These are phyloP conservation scores for Penicillium canariense DNA, from an alignment of 495 filamentous ascomycete genomes.

Conservation along the genomic window DNA sequence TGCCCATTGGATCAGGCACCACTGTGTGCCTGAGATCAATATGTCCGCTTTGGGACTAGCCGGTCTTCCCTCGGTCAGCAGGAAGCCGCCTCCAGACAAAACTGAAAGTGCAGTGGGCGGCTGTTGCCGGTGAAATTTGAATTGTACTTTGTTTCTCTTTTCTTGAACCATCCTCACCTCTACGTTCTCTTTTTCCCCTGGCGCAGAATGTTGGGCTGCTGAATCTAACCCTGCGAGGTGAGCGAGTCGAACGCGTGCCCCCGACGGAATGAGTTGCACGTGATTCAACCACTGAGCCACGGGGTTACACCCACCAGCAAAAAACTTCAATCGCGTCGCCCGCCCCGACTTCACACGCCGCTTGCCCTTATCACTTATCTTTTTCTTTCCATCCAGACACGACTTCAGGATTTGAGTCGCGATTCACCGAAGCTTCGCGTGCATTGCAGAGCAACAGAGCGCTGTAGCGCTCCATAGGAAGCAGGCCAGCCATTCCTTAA, in stretches of 20 bases:
- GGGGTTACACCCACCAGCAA: constrained; percentile 5
- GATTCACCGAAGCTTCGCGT: not conserved
- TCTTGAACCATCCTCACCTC: not conserved
- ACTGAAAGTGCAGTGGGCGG: too few relatives aligned
- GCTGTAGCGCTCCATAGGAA: not conserved
- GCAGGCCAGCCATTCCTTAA: not conserved
- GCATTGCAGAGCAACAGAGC: not conserved
- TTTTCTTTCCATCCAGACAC: not conserved
- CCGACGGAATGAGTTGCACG: constrained; percentile 6
- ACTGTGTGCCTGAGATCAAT: not conserved
- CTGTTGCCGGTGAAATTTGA: too few relatives aligned
- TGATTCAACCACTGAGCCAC: constrained; percentile 33
- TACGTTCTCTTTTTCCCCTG: not conserved
- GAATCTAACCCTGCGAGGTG: not conserved
- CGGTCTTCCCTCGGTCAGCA: not conserved
- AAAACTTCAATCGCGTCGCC: constrained; percentile 14
- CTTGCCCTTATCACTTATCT: constrained; percentile 18
- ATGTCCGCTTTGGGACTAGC: constrained; percentile 2
- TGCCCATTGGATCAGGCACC: not conserved
- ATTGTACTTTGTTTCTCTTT: not conserved
- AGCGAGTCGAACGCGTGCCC: constrained; percentile 15
- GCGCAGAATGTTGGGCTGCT: not conserved
- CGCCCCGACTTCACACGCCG: constrained; percentile 6
- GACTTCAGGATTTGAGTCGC: not conserved
- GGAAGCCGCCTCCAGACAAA: not conserved